Conservation (phyloP, 208 protist genomes). For the Acanthamoeba culbertsoni region DNA sequence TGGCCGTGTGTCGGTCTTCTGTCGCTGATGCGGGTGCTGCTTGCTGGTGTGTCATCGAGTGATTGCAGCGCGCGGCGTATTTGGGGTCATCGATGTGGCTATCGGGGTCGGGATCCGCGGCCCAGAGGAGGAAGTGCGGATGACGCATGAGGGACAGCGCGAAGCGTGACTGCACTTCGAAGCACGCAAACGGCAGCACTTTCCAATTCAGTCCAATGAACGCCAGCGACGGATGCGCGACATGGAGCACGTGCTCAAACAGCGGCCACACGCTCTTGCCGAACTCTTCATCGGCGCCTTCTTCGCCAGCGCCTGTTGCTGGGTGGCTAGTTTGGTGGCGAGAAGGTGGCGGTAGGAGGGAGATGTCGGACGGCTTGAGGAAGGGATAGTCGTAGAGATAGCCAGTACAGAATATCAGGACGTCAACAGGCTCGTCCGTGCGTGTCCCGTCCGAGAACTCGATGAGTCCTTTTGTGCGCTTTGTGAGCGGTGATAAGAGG, state of each 20-base stretch:
- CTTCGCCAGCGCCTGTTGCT: neutral
- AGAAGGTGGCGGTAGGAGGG: neutral
- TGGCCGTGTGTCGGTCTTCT: neutral
- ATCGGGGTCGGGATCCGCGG: neutral
- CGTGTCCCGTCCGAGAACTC: neutral
- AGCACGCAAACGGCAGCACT: slow-evolving; percentile 42
- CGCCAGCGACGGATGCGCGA: neutral
- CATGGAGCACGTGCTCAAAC: slow-evolving; percentile 35
- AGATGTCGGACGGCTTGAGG: too few relatives aligned
- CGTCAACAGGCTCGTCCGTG: neutral
- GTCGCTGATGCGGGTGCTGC: neutral
- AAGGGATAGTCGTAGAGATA: slow-evolving; percentile 16
- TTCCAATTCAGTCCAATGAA: slow-evolving; percentile 39
- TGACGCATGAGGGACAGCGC: neutral
- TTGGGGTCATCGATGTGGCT: neutral
- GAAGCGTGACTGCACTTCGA: slow-evolving; percentile 2
- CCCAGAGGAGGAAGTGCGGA: neutral
- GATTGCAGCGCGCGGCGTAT: neutral
- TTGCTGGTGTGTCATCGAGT: neutral
- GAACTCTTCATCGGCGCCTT: neutral
- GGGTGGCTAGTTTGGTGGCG: neutral
- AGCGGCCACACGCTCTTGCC: slow-evolving; percentile 22
- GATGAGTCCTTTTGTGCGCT: neutral
- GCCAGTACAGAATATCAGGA: slow-evolving; percentile 21
- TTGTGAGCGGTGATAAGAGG: neutral